Conservation (phyloP, 2,329 filamentous ascomycete genomes). For the Magnaporthales sp. region DNA sequence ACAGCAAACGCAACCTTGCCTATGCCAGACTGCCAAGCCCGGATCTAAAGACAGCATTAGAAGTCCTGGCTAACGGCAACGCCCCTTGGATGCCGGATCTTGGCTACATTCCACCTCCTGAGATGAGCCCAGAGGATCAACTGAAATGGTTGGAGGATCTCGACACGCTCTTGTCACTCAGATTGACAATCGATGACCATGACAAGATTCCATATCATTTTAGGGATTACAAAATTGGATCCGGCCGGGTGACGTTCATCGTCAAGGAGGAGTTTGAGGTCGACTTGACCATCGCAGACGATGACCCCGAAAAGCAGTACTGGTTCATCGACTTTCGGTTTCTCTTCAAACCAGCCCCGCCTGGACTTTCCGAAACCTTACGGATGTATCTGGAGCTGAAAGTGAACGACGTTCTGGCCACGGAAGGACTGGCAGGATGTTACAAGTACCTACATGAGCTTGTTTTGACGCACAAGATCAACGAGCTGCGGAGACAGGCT, state of each 20-base stretch:
- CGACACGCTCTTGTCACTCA: slow-evolving; percentile 73
- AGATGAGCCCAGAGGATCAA: slow-evolving; percentile 62
- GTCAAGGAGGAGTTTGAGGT: slow-evolving; percentile 84
- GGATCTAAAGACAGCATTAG: slow-evolving; percentile 81
- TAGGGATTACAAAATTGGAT: slow-evolving; percentile 65
- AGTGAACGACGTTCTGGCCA: slow-evolving; percentile 62
- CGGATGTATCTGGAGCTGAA: slow-evolving; percentile 59
- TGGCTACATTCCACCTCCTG: slow-evolving; percentile 66
- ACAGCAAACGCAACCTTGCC: slow-evolving; percentile 65
- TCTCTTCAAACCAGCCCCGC: slow-evolving; percentile 62
- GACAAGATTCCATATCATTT: slow-evolving; percentile 69
- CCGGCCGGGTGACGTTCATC: slow-evolving; percentile 83
- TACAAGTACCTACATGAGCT: slow-evolving; percentile 85
- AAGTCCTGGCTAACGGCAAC: slow-evolving; percentile 72
- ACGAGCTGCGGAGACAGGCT: slow-evolving; percentile 71
- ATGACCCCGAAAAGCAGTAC: slow-evolving; percentile 75
- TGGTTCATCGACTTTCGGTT: slow-evolving; percentile 93
- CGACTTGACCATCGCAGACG: slow-evolving; percentile 82
- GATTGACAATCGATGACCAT: slow-evolving; percentile 77
- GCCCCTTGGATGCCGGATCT: slow-evolving; percentile 76
- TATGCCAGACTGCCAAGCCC: slow-evolving; percentile 76
- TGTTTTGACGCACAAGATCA: slow-evolving; percentile 83
- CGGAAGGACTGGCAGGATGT: slow-evolving; percentile 67
- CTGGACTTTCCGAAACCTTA: slow-evolving; percentile 51
- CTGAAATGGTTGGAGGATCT: slow-evolving; percentile 69